These are phyloP conservation scores for Amanita polypyramis DNA, from an alignment of 768 basidiomycete species.

Conservation along the genomic window DNA sequence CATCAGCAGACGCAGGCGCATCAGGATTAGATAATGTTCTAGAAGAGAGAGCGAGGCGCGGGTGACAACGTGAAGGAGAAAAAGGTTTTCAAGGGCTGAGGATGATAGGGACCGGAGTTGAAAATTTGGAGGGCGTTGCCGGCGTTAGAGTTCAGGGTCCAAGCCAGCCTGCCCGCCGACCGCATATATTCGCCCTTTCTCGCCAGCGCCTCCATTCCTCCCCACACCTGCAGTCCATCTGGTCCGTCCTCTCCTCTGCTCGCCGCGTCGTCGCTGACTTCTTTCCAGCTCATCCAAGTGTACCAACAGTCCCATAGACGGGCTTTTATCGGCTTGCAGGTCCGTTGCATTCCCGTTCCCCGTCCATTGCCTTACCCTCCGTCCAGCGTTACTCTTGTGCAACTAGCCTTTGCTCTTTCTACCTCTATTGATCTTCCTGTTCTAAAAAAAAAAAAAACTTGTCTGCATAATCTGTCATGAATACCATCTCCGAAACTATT, in stretches of 20 bases:
- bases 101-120: conserved; percentile 32
- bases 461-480: conserved; percentile 45
- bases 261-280: background rate
- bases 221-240: background rate
- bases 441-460: conserved; percentile 50
- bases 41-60: conserved; percentile 6
- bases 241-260: conserved; percentile 18
- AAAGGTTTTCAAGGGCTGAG: conserved; percentile 22
- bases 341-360: conserved; percentile 24
- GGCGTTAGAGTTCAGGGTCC: conserved; percentile 37
- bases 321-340: conserved; percentile 61
- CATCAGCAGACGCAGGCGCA: background rate
- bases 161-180: conserved; percentile 29
- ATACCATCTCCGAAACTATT: conserved; percentile 58
- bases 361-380: conserved; percentile 10
- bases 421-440: conserved; percentile 43
- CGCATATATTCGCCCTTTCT: conserved; percentile 34
- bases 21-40: background rate
- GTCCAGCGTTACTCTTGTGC: conserved; percentile 54
- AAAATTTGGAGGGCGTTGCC: conserved; percentile 41
- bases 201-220: conserved; percentile 15
- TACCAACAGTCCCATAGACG: conserved; percentile 78
- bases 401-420: conserved; percentile 48
- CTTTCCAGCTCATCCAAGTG: conserved; percentile 48
- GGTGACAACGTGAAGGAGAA: conserved; percentile 9